Base-by-base conservation (phyloP, 192 early-diverging fungal genomes). In the Tieghemiomyces parasiticus region DNA sequence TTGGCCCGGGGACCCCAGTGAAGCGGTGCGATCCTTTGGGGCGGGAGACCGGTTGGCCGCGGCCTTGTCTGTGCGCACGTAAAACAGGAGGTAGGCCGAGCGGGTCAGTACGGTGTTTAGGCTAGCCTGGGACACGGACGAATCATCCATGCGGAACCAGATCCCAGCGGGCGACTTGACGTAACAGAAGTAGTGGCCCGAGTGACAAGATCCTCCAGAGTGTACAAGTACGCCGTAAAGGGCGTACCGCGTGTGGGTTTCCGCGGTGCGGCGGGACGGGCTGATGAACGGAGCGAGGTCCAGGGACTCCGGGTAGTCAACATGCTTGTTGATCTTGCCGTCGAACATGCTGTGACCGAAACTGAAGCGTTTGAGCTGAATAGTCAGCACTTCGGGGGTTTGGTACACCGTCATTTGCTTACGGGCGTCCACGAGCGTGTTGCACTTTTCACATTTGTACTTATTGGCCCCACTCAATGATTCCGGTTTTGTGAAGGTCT, bases 311-410 rank as follows among this genome's bases (percentile, higher is more conserved):
- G 78, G 75, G 60, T 86, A 92, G 38, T 66, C 63, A 45, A 92
- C 68, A 35, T 69, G 72, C 48, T 74, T 74, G 50, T 60, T 73
- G 47, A 92, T 80, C 73, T 95, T 95, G 24, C 76, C 72, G 42
- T 81, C 81, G 34, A 73, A 66, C 61, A 71, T 66, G 16, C 54
- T 60, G 35, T 48, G 58, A 1, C 66, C 69, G 60, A 72, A 85
- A 34, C 78, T 83, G 64, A 95, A 95, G n/a, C 92, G 76, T 69
- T 95, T 95, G 34, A 95, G 71, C 48, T 95, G 92, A 26, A 95
- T 60, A 12, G 73, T 81, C 35, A 95, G 62, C 29, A 86, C 73
- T 35, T 74, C 69, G 29, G 92, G 92, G 19, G 85, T 69, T 29
- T 76, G 68, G 46, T 87, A 76, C 19, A 95, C 73, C 0, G 85